Base-by-base conservation (phyloP, 768 basidiomycete genomes). In the Erythrobasidium yunnanense region DNA sequence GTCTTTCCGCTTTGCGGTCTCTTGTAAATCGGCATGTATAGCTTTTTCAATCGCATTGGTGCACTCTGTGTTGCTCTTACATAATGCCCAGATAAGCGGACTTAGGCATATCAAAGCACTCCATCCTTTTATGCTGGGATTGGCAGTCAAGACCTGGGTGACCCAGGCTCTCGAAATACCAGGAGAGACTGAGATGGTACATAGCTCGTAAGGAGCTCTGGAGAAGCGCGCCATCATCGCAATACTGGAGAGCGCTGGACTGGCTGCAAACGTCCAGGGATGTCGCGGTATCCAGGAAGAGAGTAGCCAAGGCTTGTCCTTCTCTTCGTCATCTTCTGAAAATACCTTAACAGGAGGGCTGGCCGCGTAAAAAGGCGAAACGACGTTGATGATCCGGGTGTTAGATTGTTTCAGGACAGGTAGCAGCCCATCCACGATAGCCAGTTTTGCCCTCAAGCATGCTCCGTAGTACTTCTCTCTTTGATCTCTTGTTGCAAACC, bases 311-410 rank as follows among this genome's bases (percentile, higher is more conserved):
- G 38, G 32, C 42, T 29, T 70, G 34, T 15, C 60, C 54, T 30
- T 68, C 42, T 0, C 63, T 2, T 74, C 71, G 7, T 72, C 62
- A 75, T 66, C 69, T 68, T 69, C 70, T 77, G 77, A 60, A 73
- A 73, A 11, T 35, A 77, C 70, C 70, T 80, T 78, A 2, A 77
- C 70, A 2, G 81, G 80, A 2, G 82, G 78, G 0, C 88, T 86
- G 1, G 91, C 88, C 1, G 89, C 85, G 71, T 93, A 95, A 70
- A 89, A 88, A 1, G 90, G 90, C 66, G 90, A 90, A 73, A 92
- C 81, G 42, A 90, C 80, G 63, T 84, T 85, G 73, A 96, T 79
- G 69, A 95, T 82, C n/a, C 91, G 66, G 0, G 67, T 60, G 1
- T 66, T 69, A 1, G 69, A 66, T 15, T 6, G 25, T 7, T 42